phyloP scores from a whole-genome alignment of 2,329 filamentous ascomycete species.

The Pseudocercospora cruenta region DNA sequence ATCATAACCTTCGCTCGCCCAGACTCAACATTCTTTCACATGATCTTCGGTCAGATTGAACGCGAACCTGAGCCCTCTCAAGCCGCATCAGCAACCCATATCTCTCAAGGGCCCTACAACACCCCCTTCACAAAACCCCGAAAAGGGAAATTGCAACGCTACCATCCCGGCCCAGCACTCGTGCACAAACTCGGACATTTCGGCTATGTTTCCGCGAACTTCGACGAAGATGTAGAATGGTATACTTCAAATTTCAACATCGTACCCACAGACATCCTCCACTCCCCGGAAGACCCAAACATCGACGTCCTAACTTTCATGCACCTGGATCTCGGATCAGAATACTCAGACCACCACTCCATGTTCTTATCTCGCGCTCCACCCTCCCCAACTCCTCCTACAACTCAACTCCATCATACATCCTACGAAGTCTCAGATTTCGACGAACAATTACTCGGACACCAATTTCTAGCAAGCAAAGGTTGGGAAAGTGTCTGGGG shows the following conservation, averaged over 20 bases:
- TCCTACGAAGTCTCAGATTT: slow-evolving; percentile 73
- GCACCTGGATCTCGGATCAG: slow-evolving; percentile 57
- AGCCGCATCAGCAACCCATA: slow-evolving; percentile 5
- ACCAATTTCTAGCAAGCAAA: slow-evolving; percentile 53
- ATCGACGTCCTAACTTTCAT: slow-evolving; percentile 48
- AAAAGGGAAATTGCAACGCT: slow-evolving; percentile 16
- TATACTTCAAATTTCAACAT: slow-evolving; percentile 51
- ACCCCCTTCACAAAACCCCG: slow-evolving; percentile 16
- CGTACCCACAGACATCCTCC: slow-evolving; percentile 42
- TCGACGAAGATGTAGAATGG: slow-evolving; percentile 41
- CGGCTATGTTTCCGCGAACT: slow-evolving; percentile 41
- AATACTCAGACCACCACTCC: slow-evolving; percentile 59
- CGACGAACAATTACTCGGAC: slow-evolving; percentile 70
- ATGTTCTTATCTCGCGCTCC: slow-evolving; percentile 52
- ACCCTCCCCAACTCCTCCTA: slow-evolving; percentile 31
- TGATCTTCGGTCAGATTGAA: slow-evolving; percentile 12
- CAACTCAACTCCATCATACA: slow-evolving; percentile 62
- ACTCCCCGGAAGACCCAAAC: slow-evolving; percentile 27
- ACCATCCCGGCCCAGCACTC: slow-evolving; percentile 19
- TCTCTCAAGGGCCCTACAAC: slow-evolving; percentile 10
- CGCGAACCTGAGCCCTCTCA: neutral
- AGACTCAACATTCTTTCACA: slow-evolving; percentile 16
- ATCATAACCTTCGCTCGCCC: slow-evolving; percentile 12
- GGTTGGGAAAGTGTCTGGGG: slow-evolving; percentile 70
- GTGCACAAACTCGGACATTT: slow-evolving; percentile 44